Base-by-base conservation (phyloP, 2,329 filamentous ascomycete species). In the Botryotinia narcissicola region DNA sequence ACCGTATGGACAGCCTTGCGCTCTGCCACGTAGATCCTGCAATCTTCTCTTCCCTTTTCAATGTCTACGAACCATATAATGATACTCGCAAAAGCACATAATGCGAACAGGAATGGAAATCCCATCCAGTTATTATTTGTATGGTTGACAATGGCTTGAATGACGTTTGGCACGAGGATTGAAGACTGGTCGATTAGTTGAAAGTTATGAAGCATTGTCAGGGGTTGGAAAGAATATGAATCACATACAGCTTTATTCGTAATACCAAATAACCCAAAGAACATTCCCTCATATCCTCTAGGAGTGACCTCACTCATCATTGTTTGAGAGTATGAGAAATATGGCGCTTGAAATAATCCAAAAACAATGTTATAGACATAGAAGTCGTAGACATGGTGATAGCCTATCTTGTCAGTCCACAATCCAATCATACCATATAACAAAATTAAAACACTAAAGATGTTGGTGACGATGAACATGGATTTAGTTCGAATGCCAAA, bases 261-360 rank as follows among this genome's bases (percentile, higher is more conserved):
- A 61, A 84, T 84, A 7, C 83, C 83, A 73, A 84, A 84, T 4
- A 84, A 76, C 2, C 82, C 82, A 51, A 84, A 84, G 74, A 84
- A 84, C 82, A 84, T 84, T 32, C 84, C 84, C 73, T 84, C 83
- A 64, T 83, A 84, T 22, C 83, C 83, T 22, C 79, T 78, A 3
- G 83, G 83, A 75, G 83, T 84, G 22, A 84, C 79, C 59, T 84
- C 83, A 63, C 82, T 83, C 73, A 84, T 83, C 83, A 84, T 84
- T 2, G 82, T 84, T 79, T 84, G 83, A 20, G 83, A 79, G 73
- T 84, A 84, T 77, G 82, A 82, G 66, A 83, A 84, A 71, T 84
- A 83, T 8, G 83, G 82, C 1, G 83, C 83, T 73, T 84, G 83
- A 44, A 84, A 84, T 14, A 84, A 75, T 0, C 82, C 83, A 62